phyloP scores from a whole-genome alignment of 2,329 filamentous ascomycete genomes.

The Stachybotrys chlorohalonatus region DNA sequence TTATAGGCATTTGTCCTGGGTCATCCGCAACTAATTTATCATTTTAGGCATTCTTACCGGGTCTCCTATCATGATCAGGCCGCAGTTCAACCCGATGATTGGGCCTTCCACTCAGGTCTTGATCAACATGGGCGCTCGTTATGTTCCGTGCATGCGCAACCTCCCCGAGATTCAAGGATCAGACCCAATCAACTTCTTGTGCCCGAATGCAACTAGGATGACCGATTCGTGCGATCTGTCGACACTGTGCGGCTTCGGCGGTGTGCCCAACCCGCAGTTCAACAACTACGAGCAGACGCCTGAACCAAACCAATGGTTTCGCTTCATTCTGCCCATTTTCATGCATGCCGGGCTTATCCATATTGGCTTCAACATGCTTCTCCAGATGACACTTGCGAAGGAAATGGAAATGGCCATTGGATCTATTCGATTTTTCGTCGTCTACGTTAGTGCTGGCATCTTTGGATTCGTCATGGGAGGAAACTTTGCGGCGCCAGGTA shows the following conservation, averaged over 20 bases:
- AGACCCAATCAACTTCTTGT: conserved; percentile 51
- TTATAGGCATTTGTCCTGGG: conserved; percentile 3
- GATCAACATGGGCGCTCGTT: conserved; percentile 95
- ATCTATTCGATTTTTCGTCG: conserved; percentile 74
- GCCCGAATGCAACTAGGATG: conserved; percentile 66
- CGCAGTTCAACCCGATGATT: conserved; percentile 93
- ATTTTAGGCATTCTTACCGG: conserved; percentile 64
- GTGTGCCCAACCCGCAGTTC: conserved; percentile 57
- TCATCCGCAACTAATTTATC: conserved; percentile 1
- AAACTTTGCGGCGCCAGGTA: conserved; percentile 77
- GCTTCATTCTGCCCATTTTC: conserved; percentile 94
- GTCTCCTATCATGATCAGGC: conserved; percentile 68
- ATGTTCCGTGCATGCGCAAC: conserved; percentile 90
- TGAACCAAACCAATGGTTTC: conserved; percentile 88
- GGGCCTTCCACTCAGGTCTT: conserved; percentile 83
- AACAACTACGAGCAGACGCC: conserved; percentile 41
- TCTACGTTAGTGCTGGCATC: conserved; percentile 86
- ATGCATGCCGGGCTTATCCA: conserved; percentile 90
- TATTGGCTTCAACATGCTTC: conserved; percentile 88
- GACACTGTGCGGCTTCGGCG: conserved; percentile 75
- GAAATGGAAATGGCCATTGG: conserved; percentile 93
- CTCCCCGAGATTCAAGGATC: conserved; percentile 54
- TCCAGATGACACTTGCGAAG: conserved; percentile 80
- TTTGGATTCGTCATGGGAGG: conserved; percentile 94
- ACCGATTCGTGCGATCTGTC: conserved; percentile 60